A percentile compares a stretch with the other conserved stretches of the same genome.
These are phyloP conservation scores for Poa pratensis DNA, from an alignment of 176 grass and related monocot species.

Conservation along the genomic window DNA sequence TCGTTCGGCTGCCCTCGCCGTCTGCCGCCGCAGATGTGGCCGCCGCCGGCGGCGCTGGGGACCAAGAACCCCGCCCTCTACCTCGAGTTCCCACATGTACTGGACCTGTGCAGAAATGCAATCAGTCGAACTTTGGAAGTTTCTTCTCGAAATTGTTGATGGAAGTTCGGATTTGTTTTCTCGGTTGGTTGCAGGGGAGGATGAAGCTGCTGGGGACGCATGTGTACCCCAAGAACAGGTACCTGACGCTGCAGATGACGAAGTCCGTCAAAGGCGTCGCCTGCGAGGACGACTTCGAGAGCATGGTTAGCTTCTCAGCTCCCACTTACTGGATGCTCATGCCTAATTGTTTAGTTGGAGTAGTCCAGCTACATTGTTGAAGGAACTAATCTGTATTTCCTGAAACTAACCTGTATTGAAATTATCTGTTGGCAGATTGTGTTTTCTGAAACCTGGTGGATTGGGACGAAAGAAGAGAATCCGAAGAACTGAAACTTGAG, in stretches of 20 bases:
- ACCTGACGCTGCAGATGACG: constrained; percentile 87
- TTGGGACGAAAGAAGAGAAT: constrained; percentile 83
- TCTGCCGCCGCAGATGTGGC: no score
- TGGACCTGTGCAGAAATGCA: not conserved
- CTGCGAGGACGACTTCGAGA: constrained; percentile 94
- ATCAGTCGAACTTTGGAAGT: not conserved
- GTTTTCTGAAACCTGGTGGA: constrained; percentile 89
- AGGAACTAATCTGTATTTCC: constrained; percentile 1
- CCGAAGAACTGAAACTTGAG: constrained; percentile 73
- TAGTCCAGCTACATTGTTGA: not conserved
- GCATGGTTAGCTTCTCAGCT: constrained; percentile 56
- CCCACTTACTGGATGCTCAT: not conserved
- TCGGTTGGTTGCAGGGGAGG: constrained; percentile 36
- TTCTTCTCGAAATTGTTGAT: not conserved
- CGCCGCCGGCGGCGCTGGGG: constrained; percentile 8
- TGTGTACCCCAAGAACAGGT: constrained; percentile 97
- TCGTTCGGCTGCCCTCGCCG: no score
- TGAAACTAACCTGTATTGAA: not conserved
- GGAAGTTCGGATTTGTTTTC: not conserved
- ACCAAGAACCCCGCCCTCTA: constrained; percentile 84
- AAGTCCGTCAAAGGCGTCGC: constrained; percentile 78
- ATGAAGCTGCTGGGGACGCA: constrained; percentile 98
- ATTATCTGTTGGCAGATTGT: constrained; percentile 74
- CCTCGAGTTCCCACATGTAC: constrained; percentile 86
- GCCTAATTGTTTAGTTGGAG: not conserved